Evolutionary conservation across 176 grass and related monocot species (phyloP), one percentile per base, ranked within the genome.

Genomic region (Cymbopogon citratus): DNA sequence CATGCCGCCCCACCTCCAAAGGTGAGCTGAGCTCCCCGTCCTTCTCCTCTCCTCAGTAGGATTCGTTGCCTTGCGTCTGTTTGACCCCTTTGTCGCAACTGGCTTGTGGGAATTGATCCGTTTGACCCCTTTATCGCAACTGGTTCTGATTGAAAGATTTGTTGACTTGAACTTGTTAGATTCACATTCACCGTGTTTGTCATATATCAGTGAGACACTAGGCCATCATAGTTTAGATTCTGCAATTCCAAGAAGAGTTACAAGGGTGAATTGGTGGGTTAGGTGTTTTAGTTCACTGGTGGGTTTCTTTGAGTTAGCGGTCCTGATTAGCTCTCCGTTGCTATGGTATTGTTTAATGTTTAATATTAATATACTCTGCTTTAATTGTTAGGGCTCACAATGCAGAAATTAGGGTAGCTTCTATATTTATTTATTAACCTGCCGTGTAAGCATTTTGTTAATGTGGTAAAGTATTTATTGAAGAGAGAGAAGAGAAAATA

Each of bases 21-120:
- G 78, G 87, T 89, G 83, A 78, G 21, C 6, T 89, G 83, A 78
- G 21, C 6, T 5, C 15, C 7, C 18, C 6, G 7, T 38, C 46
- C 2, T 13, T 61, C 9, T n/a, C 43, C 12, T 70, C 4, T 7
- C 35, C 36, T 64, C 19, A 33, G 14, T 66, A 66, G 49, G 38
- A 7, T 19, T 46, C 8, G 65, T 12, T 8, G 40, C 31, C 13
- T 36, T 38, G 26, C 0, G 15, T 18, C 3, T 0, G 26, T 14
- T 28, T 36, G 68, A 23, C 46, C 26, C 44, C 15, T 29, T 39
- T 16, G 66, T 82, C 11, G 5, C 31, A 29, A 16, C 4, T n/a
- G 5, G 14, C 35, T 7, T 24, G 23, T 18, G 18, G 10, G 21
- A 44, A 1, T 66, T 2, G 2, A 33, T 33, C 3, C 2, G 31